Conservation (phyloP, 345 rosid genomes). For the Bruguiera gymnorhiza region DNA sequence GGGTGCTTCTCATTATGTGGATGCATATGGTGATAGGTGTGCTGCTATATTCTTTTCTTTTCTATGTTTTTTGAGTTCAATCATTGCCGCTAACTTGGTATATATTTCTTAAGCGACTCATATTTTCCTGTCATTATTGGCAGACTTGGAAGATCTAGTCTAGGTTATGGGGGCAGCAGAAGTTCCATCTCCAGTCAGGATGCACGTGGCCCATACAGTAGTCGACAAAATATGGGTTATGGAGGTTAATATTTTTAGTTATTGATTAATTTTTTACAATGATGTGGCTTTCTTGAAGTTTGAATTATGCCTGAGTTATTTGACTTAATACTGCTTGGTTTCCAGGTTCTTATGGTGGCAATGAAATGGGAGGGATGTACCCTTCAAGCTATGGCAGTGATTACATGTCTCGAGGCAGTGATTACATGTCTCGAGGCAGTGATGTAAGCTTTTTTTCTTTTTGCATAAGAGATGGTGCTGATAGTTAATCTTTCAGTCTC, state of each 20-base stretch:
- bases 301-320: not conserved
- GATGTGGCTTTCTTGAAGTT: conserved; percentile 1
- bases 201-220: conserved; percentile 68
- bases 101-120: conserved; percentile 4
- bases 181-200: conserved; percentile 72
- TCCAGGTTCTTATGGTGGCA: conserved; percentile 75
- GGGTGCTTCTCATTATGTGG: conserved; percentile 67
- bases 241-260: conserved; percentile 45
- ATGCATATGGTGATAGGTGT: conserved; percentile 82
- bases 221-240: conserved; percentile 79
- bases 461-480: not conserved
- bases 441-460: conserved; percentile 49
- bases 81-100: not conserved
- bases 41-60: conserved; percentile 7
- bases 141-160: conserved; percentile 74
- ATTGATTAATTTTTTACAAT: conserved; percentile 15
- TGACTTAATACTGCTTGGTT: conserved; percentile 11
- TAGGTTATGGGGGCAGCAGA: conserved; percentile 82
- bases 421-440: conserved; percentile 64
- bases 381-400: conserved; percentile 71
- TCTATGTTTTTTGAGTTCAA: not conserved
- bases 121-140: conserved; percentile 25
- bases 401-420: conserved; percentile 63
- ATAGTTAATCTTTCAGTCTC: not conserved
- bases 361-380: conserved; percentile 76